Base-by-base conservation (phyloP, 345 rosid genomes). In the Conringia planisiliqua region DNA sequence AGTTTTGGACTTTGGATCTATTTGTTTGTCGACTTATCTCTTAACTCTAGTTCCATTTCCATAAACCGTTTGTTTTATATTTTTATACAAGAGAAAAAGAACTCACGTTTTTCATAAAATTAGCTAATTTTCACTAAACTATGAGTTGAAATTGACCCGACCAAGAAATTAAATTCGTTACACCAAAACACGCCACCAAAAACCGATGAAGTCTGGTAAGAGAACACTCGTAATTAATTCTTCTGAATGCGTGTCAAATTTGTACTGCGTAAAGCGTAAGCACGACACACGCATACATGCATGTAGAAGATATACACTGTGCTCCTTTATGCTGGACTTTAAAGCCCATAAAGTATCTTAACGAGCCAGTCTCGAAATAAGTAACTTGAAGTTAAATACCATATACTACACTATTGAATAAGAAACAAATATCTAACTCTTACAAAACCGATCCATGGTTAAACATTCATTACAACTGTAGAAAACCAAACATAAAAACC, bases 161-260 rank as follows among this genome's bases (percentile, higher is more conserved):
- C 32, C 67, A 44, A 62, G 52, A 75, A 68, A 75, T 29, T 59
- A 75, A 75, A 68, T 67, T 59, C 68, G 66, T 50, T 67, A 75
- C 46, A 39, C 62, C 47, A 60, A 67, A 59, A 66, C 73, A 75
- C 68, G 73, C 67, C 44, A 66, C 73, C 73, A 74, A 60, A 75
- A 68, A 60, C 79, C 27, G 79, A 75, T 75, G 35, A 75, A 75
- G 55, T 75, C 79, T 75, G 79, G 73, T 68, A 60, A 68, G 74
- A 75, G 46, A 75, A 50, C 68, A 75, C 62, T 60, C 72, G 60
- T 66, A 39, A 75, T 75, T 67, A 68, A 60, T 60, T 38, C 17
- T 5, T 33, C 46, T 55, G 69, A 62, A 52, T 60, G 55, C 73
- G 55, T 75, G 79, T 67, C 73, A 50, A 66, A 35, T 40, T 59